Percentiles rank a stretch among this genome's conserved stretches.
Evolutionary conservation across 306 rosid species (phyloP).

Genomic region (Gastrolobium villosum): DNA sequence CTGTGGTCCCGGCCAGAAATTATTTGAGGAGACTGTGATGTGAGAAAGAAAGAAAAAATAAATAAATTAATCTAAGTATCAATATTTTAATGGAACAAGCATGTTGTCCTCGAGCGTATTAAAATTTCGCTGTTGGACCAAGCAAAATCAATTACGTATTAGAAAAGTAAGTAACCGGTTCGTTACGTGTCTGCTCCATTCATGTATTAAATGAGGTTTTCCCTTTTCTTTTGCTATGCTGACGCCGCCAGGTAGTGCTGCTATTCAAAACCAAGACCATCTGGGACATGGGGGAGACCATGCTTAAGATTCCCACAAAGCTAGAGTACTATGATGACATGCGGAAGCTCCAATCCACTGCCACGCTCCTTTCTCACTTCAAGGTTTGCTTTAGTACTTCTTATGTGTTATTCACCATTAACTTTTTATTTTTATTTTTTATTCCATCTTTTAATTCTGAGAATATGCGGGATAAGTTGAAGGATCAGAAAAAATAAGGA

Average conservation of each 20-base stretch:
- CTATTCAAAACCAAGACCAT: not conserved
- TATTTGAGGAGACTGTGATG: too few species aligned
- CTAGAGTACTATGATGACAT: slow-evolving; percentile 73
- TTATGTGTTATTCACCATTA: too few species aligned
- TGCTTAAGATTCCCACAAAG: slow-evolving; percentile 67
- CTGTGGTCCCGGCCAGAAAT: too few species aligned
- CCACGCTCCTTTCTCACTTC: slow-evolving; percentile 59
- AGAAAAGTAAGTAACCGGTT: too few species aligned
- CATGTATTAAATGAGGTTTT: not conserved
- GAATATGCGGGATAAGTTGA: slow-evolving; percentile 11
- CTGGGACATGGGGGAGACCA: slow-evolving; percentile 23
- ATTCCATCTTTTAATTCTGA: not conserved
- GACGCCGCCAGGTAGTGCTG: slow-evolving; percentile 6
- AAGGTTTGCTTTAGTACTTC: slow-evolving; percentile 48
- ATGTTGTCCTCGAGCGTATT: too few species aligned
- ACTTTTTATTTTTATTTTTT: not conserved
- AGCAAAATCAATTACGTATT: too few species aligned
- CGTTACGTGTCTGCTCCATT: not conserved
- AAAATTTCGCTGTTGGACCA: too few species aligned
- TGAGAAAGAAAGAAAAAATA: too few species aligned
- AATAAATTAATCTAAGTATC: too few species aligned
- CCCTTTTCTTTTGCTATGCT: not conserved
- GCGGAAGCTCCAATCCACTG: slow-evolving; percentile 66
- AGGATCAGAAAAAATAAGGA: not conserved
- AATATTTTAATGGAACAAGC: too few species aligned